Evolutionary conservation across 208 protist species (phyloP), one percentile per base, ranked within the genome.

Genomic region (Novymonas esmeraldas): DNA sequence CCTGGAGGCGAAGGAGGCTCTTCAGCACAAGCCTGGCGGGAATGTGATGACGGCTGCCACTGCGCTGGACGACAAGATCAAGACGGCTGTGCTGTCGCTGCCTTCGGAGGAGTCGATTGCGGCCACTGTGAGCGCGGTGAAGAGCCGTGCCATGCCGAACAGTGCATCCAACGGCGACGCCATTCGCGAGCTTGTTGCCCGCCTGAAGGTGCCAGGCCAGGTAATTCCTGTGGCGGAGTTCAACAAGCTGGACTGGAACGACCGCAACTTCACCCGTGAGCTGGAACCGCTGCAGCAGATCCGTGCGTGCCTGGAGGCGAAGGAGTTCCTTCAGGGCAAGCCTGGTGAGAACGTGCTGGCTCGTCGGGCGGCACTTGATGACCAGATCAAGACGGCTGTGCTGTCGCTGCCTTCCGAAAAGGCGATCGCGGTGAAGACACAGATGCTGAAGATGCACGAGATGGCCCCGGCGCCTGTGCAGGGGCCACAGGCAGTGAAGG

Each of bases 281-380:
- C 61, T 89, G 4, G 51, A 51, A 16, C 70, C 76, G 31, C 41
- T 92, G 38, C 76, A 59, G 22, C 34, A 82, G 50, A 62, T 92
- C 26, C 80, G 76, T 14, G 68, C 75, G 31, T 84, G 74, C 67
- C 63, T 87, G 73, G 86, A 92, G 64, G 83, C 78, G 31, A 92
- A 78, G 48, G 80, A 83, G 49, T 49, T 41, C 9, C 28, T 76
- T 4, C 70, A 77, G 29, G 34, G 65, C 0, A 58, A 34, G 46
- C 33, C 54, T 2, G 34, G 14, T 2, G 64, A 66, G 26, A 63
- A 46, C 10, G 22, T 54, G 13, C 18, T 57, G 26, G 9, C 7
- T 10, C 20, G 0, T n/a, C 42, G 18, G 34, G 7, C 7, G 28
- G 24, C 13, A 16, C 7, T 63, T 31, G 45, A 76, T 51, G 48